A percentile compares a stretch with the other conserved stretches of the same genome.
Conservation (phyloP, 805 yeast genomes). For the Hanseniaspora lachancei region DNA sequence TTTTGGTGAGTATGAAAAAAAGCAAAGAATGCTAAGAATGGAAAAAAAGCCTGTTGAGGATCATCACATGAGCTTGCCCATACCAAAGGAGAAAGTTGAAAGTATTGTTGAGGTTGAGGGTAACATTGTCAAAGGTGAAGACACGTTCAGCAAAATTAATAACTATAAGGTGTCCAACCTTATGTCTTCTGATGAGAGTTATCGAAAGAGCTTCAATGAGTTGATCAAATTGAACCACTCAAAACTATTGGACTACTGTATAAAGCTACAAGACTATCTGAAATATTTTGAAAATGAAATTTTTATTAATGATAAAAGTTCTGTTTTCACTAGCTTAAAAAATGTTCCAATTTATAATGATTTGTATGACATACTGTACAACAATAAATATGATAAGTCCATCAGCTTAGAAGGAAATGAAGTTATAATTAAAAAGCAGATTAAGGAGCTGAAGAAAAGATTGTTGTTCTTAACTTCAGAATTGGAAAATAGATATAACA, state of each 20-base stretch:
- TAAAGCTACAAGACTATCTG: background rate
- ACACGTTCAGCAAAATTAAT: background rate
- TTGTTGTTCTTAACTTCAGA: conserved; percentile 23
- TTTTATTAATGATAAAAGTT: background rate
- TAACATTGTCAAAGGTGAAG: background rate
- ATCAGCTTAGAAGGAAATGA: conserved; percentile 20
- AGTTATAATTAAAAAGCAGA: conserved; percentile 21
- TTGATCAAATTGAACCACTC: background rate
- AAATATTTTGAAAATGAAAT: conserved; percentile 1
- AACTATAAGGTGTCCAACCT: background rate
- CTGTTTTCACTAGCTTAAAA: background rate
- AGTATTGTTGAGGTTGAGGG: background rate
- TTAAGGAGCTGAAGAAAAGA: conserved; percentile 22
- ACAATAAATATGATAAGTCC: conserved; percentile 9
- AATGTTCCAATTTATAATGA: conserved; percentile 8
- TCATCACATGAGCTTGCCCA: background rate
- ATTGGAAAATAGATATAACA: conserved; percentile 19
- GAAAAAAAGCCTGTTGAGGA: background rate
- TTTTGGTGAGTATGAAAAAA: conserved; percentile 5
- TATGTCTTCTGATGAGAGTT: background rate
- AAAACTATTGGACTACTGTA: background rate
- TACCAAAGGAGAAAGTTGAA: background rate
- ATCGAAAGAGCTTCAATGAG: background rate
- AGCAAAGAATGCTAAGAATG: background rate
- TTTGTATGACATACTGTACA: conserved; percentile 7